Evolutionary conservation across 768 basidiomycete species (phyloP).

Genomic region (Wakefieldia striispora): DNA sequence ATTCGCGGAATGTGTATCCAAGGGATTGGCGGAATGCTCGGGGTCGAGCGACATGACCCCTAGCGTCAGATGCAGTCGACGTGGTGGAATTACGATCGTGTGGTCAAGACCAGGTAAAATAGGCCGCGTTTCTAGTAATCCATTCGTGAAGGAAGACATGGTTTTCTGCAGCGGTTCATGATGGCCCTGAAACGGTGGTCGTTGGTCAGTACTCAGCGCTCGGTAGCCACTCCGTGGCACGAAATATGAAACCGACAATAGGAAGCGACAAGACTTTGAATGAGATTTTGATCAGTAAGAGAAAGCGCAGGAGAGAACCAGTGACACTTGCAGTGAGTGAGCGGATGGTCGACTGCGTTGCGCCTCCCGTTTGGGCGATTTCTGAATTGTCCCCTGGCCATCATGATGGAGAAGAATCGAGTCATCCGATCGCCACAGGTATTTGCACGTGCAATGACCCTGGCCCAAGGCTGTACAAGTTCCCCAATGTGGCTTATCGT

Average conservation of each 20-base stretch:
- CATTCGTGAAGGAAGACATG: conserved; percentile 37
- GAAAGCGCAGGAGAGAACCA: background rate
- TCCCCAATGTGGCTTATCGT: no score
- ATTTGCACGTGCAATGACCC: no score
- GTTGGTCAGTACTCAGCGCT: background rate
- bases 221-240: background rate
- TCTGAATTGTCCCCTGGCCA: conserved; percentile 12
- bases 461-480: no score
- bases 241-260: conserved; percentile 33
- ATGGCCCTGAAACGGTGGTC: conserved; percentile 35
- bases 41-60: conserved; percentile 65
- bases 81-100: conserved; percentile 53
- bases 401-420: conserved; percentile 8
- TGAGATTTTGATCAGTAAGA: background rate
- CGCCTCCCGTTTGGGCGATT: background rate
- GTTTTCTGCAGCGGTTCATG: conserved; percentile 37
- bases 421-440: background rate
- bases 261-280: conserved; percentile 31
- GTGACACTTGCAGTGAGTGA: conserved; percentile 27
- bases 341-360: conserved; percentile 7
- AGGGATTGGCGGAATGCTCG: background rate
- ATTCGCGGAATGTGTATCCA: background rate
- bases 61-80: conserved; percentile 69
- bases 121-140: conserved; percentile 22
- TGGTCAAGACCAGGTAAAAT: conserved; percentile 53